Evolutionary conservation across 306 rosid genomes (phyloP).

Genomic region (Coriaria nepalensis): DNA sequence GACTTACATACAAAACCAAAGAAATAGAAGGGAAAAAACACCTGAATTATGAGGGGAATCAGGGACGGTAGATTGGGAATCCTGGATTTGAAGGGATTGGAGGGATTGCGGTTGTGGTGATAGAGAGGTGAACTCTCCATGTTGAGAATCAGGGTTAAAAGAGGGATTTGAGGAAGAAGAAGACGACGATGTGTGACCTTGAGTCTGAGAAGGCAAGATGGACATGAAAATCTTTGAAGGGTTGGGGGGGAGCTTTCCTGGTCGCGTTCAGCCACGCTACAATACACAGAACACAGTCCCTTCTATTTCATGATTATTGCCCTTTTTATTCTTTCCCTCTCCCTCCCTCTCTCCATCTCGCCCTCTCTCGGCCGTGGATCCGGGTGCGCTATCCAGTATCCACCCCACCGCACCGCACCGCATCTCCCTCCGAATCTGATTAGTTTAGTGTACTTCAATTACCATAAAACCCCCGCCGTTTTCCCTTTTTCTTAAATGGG

Average conservation of each 20-base stretch:
- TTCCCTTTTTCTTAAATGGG: too few relatives aligned
- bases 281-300: too few relatives aligned
- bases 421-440: too few relatives aligned
- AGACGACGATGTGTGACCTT: conserved; percentile 45
- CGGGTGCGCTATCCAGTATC: too few relatives aligned
- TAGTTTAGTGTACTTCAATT: too few relatives aligned
- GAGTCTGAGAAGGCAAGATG: conserved; percentile 83
- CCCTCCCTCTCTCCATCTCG: too few relatives aligned
- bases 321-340: too few relatives aligned
- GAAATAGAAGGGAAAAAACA: neutral
- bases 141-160: conserved; percentile 48
- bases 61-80: conserved; percentile 17
- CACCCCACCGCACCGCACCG: too few relatives aligned
- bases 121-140: conserved; percentile 30
- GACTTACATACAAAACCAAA: neutral
- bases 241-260: conserved; percentile 4
- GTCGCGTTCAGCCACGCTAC: conserved; percentile 6
- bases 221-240: conserved; percentile 68
- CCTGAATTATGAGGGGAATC: conserved; percentile 28
- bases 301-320: too few relatives aligned
- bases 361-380: too few relatives aligned
- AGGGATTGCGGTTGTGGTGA: conserved; percentile 16
- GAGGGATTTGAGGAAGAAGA: conserved; percentile 32
- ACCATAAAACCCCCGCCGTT: too few relatives aligned
- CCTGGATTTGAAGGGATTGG: conserved; percentile 55